Conservation (phyloP, 257 asterid species). For the Nicotiana attenuata region DNA sequence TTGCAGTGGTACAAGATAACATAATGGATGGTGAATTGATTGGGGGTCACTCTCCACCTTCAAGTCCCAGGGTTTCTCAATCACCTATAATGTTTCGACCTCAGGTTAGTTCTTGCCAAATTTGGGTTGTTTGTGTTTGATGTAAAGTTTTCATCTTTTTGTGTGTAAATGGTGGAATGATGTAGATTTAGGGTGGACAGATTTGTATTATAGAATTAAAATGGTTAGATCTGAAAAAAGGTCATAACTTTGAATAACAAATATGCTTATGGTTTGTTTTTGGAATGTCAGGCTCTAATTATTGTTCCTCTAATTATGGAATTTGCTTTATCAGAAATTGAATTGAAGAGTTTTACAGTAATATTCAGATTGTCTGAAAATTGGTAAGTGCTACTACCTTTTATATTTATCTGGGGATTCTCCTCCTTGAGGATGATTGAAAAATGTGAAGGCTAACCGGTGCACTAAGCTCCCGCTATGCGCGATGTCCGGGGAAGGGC, state of each 20-base stretch:
- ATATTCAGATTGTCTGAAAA: background rate
- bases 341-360: background rate
- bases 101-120: conserved; percentile 44
- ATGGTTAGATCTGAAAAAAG: conserved; percentile 39
- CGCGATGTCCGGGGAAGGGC: too few species aligned
- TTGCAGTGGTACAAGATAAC: conserved; percentile 43
- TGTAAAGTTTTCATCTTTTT: background rate
- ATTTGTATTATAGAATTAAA: conserved; percentile 14
- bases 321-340: background rate
- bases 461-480: too few species aligned
- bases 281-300: background rate
- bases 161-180: background rate
- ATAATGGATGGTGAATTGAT: conserved; percentile 43
- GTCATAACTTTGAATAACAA: conserved; percentile 14
- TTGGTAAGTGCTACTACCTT: background rate
- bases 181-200: background rate
- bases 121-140: conserved; percentile 5
- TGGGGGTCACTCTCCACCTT: conserved; percentile 90
- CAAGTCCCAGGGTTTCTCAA: conserved; percentile 87
- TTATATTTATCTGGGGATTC: background rate
- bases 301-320: background rate
- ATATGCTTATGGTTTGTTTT: background rate
- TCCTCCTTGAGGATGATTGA: background rate
- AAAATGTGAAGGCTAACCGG: too few species aligned
- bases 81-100: conserved; percentile 89